phyloP scores from a whole-genome alignment of 129 eudicot species.

The Flaveria ramosissima region DNA sequence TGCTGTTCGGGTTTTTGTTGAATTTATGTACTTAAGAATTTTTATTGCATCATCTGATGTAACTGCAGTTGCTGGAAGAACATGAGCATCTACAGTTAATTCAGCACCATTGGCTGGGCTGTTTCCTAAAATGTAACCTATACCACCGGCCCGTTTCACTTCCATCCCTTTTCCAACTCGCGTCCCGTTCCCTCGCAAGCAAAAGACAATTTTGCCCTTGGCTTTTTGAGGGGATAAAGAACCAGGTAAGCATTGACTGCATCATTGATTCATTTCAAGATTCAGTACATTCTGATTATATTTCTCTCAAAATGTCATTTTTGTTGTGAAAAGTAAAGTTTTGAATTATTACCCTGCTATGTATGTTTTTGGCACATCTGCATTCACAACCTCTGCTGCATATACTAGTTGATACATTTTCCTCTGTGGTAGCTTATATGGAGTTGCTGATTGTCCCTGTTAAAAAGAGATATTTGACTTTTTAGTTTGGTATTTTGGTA shows the following conservation, averaged over 20 bases:
- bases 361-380: slow-evolving; percentile 47
- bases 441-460: slow-evolving; percentile 84
- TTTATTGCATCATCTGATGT: slow-evolving; percentile 45
- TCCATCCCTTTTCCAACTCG: slow-evolving; percentile 82
- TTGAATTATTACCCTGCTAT: slow-evolving; percentile 55
- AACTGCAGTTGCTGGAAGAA: slow-evolving; percentile 89
- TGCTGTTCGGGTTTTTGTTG: slow-evolving; percentile 50
- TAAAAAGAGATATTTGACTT: background rate
- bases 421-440: slow-evolving; percentile 56
- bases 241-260: slow-evolving; percentile 90
- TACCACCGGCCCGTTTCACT: slow-evolving; percentile 90
- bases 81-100: slow-evolving; percentile 65
- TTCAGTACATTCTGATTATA: background rate
- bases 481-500: slow-evolving; percentile 19
- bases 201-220: slow-evolving; percentile 79
- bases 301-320: background rate
- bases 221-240: slow-evolving; percentile 64
- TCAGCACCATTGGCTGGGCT: slow-evolving; percentile 66
- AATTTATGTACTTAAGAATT: slow-evolving; percentile 60
- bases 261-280: slow-evolving; percentile 21
- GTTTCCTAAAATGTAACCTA: slow-evolving; percentile 74
- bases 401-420: slow-evolving; percentile 73
- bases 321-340: background rate
- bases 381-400: slow-evolving; percentile 63
- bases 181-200: slow-evolving; percentile 84